phyloP scores from a whole-genome alignment of 371 early-diverging fungal genomes.

The Mortierella sp. region DNA sequence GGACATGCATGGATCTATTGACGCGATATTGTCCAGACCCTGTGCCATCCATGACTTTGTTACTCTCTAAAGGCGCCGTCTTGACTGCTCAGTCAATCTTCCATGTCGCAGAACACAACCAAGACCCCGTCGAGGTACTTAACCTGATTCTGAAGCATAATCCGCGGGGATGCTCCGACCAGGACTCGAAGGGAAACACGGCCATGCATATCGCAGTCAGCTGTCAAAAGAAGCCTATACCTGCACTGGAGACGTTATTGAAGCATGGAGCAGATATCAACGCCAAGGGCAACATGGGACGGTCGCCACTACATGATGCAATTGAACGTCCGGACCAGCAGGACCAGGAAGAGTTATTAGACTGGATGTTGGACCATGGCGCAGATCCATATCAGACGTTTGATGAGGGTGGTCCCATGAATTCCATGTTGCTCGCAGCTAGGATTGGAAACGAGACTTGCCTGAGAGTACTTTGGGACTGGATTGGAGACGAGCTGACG shows the following conservation, averaged over 20 bases:
- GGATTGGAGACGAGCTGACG: slow-evolving; percentile 50
- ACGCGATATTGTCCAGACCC: slow-evolving; percentile 51
- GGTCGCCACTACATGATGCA: slow-evolving; percentile 47
- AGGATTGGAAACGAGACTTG: slow-evolving; percentile 39
- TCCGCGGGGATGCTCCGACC: slow-evolving; percentile 28
- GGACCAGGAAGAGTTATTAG: slow-evolving; percentile 41
- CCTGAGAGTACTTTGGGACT: slow-evolving; percentile 46
- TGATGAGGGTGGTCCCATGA: slow-evolving; percentile 37
- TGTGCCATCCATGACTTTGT: slow-evolving; percentile 41
- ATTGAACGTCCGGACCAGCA: slow-evolving; percentile 40
- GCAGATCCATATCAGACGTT: slow-evolving; percentile 48
- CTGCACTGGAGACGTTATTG: slow-evolving; percentile 29
- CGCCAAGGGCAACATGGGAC: slow-evolving; percentile 34
- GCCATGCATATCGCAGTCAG: slow-evolving; percentile 46
- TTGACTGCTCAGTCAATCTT: slow-evolving; percentile 46
- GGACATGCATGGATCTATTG: slow-evolving; percentile 53
- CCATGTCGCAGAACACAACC: slow-evolving; percentile 49
- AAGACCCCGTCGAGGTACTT: slow-evolving; percentile 34
- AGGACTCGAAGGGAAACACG: slow-evolving; percentile 39
- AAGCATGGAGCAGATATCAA: slow-evolving; percentile 45
- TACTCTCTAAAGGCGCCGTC: slow-evolving; percentile 40
- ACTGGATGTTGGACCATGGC: slow-evolving; percentile 50
- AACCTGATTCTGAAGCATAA: slow-evolving; percentile 38
- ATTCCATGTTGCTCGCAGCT: slow-evolving; percentile 39
- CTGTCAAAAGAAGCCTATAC: slow-evolving; percentile 40